Percentiles rank a stretch among this genome's conserved stretches.
Conservation (phyloP, 2,329 filamentous ascomycete species). For the Cordyceps sp. region DNA sequence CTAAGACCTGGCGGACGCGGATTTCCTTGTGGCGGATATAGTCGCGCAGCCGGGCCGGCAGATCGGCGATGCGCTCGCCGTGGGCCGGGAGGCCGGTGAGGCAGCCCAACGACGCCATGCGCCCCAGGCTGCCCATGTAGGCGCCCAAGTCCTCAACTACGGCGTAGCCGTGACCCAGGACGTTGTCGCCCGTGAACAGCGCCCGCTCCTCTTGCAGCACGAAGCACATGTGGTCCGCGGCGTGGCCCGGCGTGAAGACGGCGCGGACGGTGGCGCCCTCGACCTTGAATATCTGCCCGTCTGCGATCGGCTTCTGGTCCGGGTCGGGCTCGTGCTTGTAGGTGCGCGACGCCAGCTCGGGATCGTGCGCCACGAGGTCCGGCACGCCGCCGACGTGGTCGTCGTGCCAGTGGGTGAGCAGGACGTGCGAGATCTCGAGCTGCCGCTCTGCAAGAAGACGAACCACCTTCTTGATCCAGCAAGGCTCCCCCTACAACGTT, state of each 20-base stretch:
- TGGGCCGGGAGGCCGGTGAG: slow-evolving; percentile 78
- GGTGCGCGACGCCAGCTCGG: slow-evolving; percentile 43
- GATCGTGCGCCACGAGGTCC: slow-evolving; percentile 51
- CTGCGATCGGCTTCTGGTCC: slow-evolving; percentile 24
- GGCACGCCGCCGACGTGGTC: slow-evolving; percentile 69
- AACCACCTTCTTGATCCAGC: no score
- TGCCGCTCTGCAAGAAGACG: slow-evolving; percentile 64
- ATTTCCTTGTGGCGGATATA: slow-evolving; percentile 71
- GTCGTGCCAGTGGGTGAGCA: slow-evolving; percentile 85
- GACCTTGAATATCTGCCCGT: slow-evolving; percentile 36
- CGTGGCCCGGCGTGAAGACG: slow-evolving; percentile 49
- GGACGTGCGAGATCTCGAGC: slow-evolving; percentile 53
- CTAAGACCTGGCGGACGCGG: slow-evolving; percentile 64
- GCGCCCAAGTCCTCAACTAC: slow-evolving; percentile 62
- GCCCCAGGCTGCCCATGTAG: slow-evolving; percentile 53
- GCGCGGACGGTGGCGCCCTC: slow-evolving; percentile 53
- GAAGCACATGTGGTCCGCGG: slow-evolving; percentile 68
- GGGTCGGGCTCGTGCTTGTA: slow-evolving; percentile 47
- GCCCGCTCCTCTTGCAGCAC: slow-evolving; percentile 63
- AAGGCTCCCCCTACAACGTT: no score
- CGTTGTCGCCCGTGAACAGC: slow-evolving; percentile 80
- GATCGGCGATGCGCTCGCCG: slow-evolving; percentile 61
- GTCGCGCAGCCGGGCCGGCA: slow-evolving; percentile 53
- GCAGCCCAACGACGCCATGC: slow-evolving; percentile 48
- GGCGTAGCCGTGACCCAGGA: slow-evolving; percentile 72